Conservation (phyloP, 2,329 filamentous ascomycete genomes). For the Botrytis hyacinthi region DNA sequence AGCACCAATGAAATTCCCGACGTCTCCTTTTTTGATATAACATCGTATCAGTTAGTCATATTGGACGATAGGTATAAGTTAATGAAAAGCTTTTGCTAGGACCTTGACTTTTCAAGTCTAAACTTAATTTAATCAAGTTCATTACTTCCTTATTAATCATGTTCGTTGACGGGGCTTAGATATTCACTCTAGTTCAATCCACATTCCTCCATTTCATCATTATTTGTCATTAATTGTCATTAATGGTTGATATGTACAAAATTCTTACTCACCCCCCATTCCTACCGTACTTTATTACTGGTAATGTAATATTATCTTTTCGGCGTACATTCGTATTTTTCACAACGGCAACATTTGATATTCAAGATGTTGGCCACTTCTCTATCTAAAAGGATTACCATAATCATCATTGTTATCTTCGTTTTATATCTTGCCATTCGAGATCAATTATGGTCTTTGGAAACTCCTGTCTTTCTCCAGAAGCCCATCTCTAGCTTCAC, state of each 20-base stretch:
- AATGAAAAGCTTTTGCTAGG: background rate
- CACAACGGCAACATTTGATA: background rate
- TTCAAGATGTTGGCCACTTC: slow-evolving; percentile 10
- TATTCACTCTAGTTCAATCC: background rate
- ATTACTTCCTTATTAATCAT: background rate
- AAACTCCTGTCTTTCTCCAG: slow-evolving; percentile 6
- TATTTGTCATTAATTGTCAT: too few relatives aligned
- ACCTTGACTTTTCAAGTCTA: background rate
- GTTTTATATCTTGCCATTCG: background rate
- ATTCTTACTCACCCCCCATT: background rate
- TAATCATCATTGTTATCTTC: background rate
- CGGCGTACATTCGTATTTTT: background rate
- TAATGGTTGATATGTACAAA: background rate
- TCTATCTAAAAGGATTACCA: background rate
- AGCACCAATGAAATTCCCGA: background rate
- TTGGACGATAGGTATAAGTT: background rate
- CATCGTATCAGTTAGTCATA: background rate
- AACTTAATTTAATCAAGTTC: background rate
- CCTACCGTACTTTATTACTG: background rate
- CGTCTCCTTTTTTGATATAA: background rate
- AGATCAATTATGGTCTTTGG: slow-evolving; percentile 12
- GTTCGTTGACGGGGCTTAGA: too few relatives aligned
- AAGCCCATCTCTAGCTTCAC: background rate
- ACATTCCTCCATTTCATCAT: background rate
- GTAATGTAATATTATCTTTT: background rate